phyloP scores from a whole-genome alignment of 2,329 filamentous ascomycete genomes.

The Aspergillus costaricaensis region DNA sequence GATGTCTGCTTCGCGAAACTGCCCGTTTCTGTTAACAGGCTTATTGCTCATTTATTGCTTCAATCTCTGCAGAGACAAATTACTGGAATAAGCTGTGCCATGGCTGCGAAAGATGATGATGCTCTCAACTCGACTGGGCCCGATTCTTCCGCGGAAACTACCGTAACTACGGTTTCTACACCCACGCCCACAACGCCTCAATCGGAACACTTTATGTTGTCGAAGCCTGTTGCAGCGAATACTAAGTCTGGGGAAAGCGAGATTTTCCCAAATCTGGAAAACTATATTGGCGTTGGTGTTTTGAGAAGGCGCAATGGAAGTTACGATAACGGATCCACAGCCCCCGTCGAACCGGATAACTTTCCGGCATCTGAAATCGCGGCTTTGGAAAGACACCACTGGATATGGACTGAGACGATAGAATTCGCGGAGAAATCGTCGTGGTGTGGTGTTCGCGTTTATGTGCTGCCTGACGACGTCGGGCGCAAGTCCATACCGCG shows the following conservation, averaged over 20 bases:
- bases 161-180: background rate
- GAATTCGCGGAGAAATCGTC: conserved; percentile 15
- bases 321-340: background rate
- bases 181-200: background rate
- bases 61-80: background rate
- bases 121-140: background rate
- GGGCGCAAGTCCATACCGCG: conserved; percentile 37
- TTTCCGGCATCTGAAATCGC: conserved; percentile 28
- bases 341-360: background rate
- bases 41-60: background rate
- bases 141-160: background rate
- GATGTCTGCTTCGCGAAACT: background rate
- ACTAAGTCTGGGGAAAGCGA: conserved; percentile 10
- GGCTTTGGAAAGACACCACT: conserved; percentile 34
- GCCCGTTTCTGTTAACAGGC: background rate
- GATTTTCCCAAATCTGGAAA: conserved; percentile 16
- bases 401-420: conserved; percentile 36
- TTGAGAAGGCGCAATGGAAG: conserved; percentile 21
- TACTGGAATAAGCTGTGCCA: background rate
- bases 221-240: background rate
- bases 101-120: background rate
- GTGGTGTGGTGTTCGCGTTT: conserved; percentile 36
- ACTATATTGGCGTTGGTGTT: conserved; percentile 37
- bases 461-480: conserved; percentile 45
- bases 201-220: background rate